Evolutionary conservation across 2,329 filamentous ascomycete genomes (phyloP).

Genomic region (Byssothecium circinans): DNA sequence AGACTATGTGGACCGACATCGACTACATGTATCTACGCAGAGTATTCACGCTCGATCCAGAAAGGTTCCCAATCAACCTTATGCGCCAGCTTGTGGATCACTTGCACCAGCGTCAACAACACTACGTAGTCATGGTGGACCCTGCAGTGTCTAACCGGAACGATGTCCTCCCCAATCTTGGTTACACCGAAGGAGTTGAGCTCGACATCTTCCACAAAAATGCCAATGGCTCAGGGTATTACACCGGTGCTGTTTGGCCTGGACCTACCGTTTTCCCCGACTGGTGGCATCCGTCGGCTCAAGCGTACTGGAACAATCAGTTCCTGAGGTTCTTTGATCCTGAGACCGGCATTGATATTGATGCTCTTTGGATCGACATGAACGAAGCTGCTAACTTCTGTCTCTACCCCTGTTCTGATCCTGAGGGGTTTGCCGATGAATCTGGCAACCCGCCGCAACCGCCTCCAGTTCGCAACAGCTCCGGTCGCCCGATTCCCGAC

Average conservation of each 20-base stretch:
- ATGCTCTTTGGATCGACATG: constrained; percentile 64
- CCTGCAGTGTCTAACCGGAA: constrained; percentile 57
- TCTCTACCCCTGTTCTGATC: constrained; percentile 52
- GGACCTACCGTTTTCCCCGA: constrained; percentile 73
- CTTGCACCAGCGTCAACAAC: constrained; percentile 66
- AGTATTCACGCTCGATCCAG: constrained; percentile 66
- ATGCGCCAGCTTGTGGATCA: constrained; percentile 67
- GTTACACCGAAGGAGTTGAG: constrained; percentile 64
- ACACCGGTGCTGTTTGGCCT: constrained; percentile 73
- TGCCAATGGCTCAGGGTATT: constrained; percentile 58
- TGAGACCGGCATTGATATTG: constrained; percentile 69
- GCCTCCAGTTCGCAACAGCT: constrained; percentile 62
- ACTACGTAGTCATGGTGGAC: constrained; percentile 80
- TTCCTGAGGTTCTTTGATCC: constrained; percentile 68
- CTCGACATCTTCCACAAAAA: constrained; percentile 56
- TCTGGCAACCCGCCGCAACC: constrained; percentile 62
- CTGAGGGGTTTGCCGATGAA: constrained; percentile 41
- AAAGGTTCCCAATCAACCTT: constrained; percentile 62
- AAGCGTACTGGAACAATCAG: constrained; percentile 69
- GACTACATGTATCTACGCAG: constrained; percentile 66
- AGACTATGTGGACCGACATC: constrained; percentile 74
- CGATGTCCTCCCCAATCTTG: constrained; percentile 42
- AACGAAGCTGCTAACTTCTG: constrained; percentile 43
- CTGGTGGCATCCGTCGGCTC: constrained; percentile 69
- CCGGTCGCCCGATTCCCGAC: constrained; percentile 67